Evolutionary conservation across 2,329 filamentous ascomycete species (phyloP), one percentile per base, ranked within the genome.

Genomic region (Fusarium sp.): DNA sequence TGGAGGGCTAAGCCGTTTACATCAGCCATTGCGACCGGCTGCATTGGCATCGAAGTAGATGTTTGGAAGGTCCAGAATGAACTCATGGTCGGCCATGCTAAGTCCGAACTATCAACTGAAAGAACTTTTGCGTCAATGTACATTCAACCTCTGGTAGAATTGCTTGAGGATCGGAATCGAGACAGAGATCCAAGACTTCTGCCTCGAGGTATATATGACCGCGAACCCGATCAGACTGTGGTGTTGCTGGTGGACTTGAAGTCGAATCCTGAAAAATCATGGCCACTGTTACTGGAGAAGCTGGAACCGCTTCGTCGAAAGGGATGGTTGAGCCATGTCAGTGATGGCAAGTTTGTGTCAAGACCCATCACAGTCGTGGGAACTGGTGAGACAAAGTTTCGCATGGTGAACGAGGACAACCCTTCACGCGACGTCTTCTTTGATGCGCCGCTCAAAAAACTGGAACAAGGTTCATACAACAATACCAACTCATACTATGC

Each of bases 221-320:
- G 81, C 13, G 81, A 86, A 67, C 86, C 88, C 0, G 75, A 76
- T 4, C 88, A 89, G 74, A 85, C 88, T 0, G 79, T 93, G 1
- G 84, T 88, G 9, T 84, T 94, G 7, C 84, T 94, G 8, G 85
- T 94, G 35, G 92, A 94, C 78, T 82, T 94, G 77, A 94, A 94
- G 80, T 90, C 85, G 25, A 73, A 74, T 5, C 67, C 77, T 12
- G 63, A 71, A 15, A 60, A 59, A 44, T 57, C 72, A 33, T 78
- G 77, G 77, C 70, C 75, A 22, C 62, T 78, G n/a, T 59, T 80
- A 11, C 69, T 80, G 7, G 29, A 70, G 22, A 73, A 65, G 62
- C 84, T 93, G 0, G 82, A 88, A 61, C 87, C 90, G 4, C 83
- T 94, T 11, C 84, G 90, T 7, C 81, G 87, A 44, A 83, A 82